phyloP scores from a whole-genome alignment of 306 rosid species.

The Morella rubra region DNA sequence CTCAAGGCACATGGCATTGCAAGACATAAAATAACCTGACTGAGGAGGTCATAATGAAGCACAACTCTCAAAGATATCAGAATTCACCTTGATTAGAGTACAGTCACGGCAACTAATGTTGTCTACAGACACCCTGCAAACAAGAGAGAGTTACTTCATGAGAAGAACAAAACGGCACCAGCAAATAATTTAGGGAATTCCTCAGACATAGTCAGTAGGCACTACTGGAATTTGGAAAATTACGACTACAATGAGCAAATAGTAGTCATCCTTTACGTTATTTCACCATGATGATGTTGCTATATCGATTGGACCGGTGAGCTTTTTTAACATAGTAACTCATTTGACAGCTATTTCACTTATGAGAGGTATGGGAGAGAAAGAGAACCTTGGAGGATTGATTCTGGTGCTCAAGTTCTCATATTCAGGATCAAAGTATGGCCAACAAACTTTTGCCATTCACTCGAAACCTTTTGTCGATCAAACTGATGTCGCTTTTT shows the following conservation, averaged over 20 bases:
- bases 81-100: conserved; percentile 70
- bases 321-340: not conserved
- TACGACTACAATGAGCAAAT: not conserved
- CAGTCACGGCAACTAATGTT: conserved; percentile 53
- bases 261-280: not conserved
- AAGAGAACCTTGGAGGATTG: conserved; percentile 74
- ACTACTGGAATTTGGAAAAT: not conserved
- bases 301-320: conserved; percentile 1
- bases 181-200: not conserved
- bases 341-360: not conserved
- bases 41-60: not conserved
- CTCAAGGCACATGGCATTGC: not conserved
- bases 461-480: conserved; percentile 20
- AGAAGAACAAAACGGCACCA: not conserved
- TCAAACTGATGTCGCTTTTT: conserved; percentile 18
- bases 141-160: conserved; percentile 9
- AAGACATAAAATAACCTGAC: not conserved
- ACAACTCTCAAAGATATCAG: conserved; percentile 7
- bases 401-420: conserved; percentile 78
- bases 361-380: not conserved
- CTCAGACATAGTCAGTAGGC: not conserved
- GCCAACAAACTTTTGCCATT: conserved; percentile 75
- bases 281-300: not conserved
- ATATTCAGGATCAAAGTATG: conserved; percentile 87
- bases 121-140: conserved; percentile 80